Conservation (phyloP, 139 green algal species). For the Chlorella sp. region DNA sequence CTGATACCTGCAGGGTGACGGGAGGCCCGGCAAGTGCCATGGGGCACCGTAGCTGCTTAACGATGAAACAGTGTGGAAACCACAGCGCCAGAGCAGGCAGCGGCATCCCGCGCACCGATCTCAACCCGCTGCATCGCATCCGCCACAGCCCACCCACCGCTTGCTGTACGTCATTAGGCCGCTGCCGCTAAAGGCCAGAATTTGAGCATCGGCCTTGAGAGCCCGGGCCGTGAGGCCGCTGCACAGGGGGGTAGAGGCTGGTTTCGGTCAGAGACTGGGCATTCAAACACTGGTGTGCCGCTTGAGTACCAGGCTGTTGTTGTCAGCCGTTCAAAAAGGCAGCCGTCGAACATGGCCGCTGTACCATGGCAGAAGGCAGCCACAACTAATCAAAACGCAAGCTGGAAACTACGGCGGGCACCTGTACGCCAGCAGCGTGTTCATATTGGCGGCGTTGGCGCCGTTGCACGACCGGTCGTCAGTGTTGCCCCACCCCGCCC, state of each 20-base stretch:
- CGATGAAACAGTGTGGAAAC: not conserved
- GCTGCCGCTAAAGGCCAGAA: not conserved
- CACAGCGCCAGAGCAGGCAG: not conserved
- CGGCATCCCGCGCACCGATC: no score
- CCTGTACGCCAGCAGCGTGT: no score
- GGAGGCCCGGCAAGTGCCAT: not conserved
- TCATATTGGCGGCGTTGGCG: no score
- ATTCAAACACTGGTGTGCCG: no score
- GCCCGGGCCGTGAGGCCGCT: no score
- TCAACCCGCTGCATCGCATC: no score
- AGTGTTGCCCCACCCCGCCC: no score
- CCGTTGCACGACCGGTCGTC: no score
- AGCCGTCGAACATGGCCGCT: not conserved
- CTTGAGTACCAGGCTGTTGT: not conserved
- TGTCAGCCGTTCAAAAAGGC: not conserved
- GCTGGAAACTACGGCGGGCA: no score
- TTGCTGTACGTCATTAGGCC: not conserved
- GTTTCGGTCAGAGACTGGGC: no score
- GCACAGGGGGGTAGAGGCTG: no score
- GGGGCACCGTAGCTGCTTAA: not conserved
- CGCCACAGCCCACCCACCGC: not conserved
- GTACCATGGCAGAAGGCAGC: not conserved
- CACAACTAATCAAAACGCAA: no score
- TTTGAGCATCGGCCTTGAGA: not conserved
- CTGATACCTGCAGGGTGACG: not conserved